Base-by-base conservation (phyloP, 257 asterid species). In the Mentha longifolia region DNA sequence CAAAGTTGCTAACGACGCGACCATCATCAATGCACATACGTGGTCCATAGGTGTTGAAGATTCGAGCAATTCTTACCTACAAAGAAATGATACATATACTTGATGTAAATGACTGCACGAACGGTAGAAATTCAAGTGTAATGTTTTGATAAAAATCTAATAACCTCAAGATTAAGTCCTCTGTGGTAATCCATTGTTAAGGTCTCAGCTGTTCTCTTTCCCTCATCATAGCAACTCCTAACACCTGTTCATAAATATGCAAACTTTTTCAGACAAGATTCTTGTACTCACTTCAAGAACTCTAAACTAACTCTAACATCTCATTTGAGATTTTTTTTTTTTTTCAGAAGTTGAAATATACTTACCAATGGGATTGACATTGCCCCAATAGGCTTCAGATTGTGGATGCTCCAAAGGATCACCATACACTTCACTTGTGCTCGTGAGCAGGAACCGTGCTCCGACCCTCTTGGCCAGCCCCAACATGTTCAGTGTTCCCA, bases 401-500 rank as follows among this genome's bases (percentile, higher is more conserved):
- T 88, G 98, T 37, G 98, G 97, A 77, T 90, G 97, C 77, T 93
- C 78, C 89, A 92, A 81, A 8, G 96, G 97, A 69, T 90, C 97
- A 22, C 97, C 98, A 65, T 92, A 92, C 50, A 92, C 95, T 77
- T 90, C 98, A 55, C 98, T 88, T 9, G 98, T 90, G 81, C 98
- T 93, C 2, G 97, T 90, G 16, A 93, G 87, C 80, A 93, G 65
- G 65, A 93, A 93, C 20, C 96, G 82, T 0, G 98, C 97, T 4
- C 94, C 89, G 0, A 93, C 79, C 76, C 98, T 85, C 83, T 93
- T 93, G 2, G 98, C 98, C 67, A 93, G 64, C 2, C 97, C 98
- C 81, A 93, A 70, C 97, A 89, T 93, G 89, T 93, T 93, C 85
- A 93, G 62, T 57, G 97, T 93, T 75, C 98, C 98, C 97, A 93